Evolutionary conservation across 805 yeast species (phyloP), one percentile per base, ranked within the genome.

Genomic region (Kuraishia capsulata): DNA sequence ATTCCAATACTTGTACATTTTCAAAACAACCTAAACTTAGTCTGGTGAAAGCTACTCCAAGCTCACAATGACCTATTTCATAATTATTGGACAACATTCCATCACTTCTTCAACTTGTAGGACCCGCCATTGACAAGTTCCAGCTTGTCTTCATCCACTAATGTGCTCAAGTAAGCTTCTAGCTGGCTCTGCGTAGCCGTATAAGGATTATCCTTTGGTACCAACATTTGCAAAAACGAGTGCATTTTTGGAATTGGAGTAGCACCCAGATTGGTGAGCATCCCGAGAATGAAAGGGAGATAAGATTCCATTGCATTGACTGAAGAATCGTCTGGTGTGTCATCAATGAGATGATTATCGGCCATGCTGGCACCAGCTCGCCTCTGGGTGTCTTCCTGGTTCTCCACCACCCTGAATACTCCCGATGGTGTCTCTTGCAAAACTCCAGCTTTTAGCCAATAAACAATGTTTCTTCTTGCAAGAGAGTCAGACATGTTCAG

Each of bases 381-480:
- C 17, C 9, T 19, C 17, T 42, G 34, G 14, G 16, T 33, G 34
- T 46, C 53, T 11, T 52, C 59, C 38, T 44, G 44, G 5, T 42
- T 45, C 42, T 73, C 81, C 25, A 66, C 56, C 3, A 67, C 65
- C 8, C 50, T 56, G 50, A 60, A 76, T 16, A 46, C 36, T n/a
- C 59, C 61, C 8, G 49, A 31, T 5, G 57, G 59, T 1, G 61
- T 53, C 33, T 68, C 69, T 2, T 55, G 42, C 4, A 89, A 47
- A 0, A 87, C 74, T 0, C 72, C 75, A 35, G 69, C 56, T 17
- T 68, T 62, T 2, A 73, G 69, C 97, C 97, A 89, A 50, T 69
- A 85, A 4, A 57, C 43, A 4, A 79, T 46, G 0, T 69, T 61
- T 2, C 55, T 55, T 3, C 47, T 49, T 0, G 71, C 76, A 13